Base-by-base conservation (phyloP, 257 asterid genomes). In the Cynanchum wilfordii region DNA sequence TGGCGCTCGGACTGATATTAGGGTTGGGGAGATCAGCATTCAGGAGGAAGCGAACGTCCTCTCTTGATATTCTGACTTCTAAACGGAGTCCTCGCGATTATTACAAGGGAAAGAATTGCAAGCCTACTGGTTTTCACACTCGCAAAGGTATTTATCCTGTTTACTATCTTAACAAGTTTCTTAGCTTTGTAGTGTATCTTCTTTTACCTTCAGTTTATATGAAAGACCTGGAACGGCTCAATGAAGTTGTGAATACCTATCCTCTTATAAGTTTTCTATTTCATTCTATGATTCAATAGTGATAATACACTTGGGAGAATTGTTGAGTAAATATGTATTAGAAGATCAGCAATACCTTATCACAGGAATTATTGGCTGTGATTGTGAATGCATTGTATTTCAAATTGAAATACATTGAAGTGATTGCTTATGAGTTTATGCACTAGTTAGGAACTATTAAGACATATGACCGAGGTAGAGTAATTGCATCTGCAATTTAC, bases 91-190 rank as follows among this genome's bases (percentile, higher is more conserved):
- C 90, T 11, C 81, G 87, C 29, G 88, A 86, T 33, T 90, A 68
- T 69, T 92, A 92, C 88, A 92, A 92, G 89, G 98, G 98, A 4
- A 92, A 90, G 70, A 88, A 87, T 72, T 92, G 96, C 94, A 88
- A 83, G 79, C 93, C 96, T 71, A 89, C 98, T 24, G 98, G 98
- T 75, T 90, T 90, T 44, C 97, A 90, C 82, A 90, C 98, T 80
- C 97, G 93, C 76, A 93, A 90, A 93, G 97, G 97, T 89, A 42
- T 67, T 70, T 24, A 8, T 36, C 17, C 42, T n/a, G 63, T 30
- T 68, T 17, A 3, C 10, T 19, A 11, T 44, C 36, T 44, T 30
- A 49, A 13, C 29, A 42, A 42, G 49, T 20, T n/a, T 17, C 56
- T 44, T 12, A 8, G 47, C 38, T 2, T 0, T 19, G 36, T 7